A percentile compares a stretch with the other conserved stretches of the same genome.
These are phyloP conservation scores for Scutellaria baicalensis DNA, from an alignment of 257 asterid species.

Conservation along the genomic window DNA sequence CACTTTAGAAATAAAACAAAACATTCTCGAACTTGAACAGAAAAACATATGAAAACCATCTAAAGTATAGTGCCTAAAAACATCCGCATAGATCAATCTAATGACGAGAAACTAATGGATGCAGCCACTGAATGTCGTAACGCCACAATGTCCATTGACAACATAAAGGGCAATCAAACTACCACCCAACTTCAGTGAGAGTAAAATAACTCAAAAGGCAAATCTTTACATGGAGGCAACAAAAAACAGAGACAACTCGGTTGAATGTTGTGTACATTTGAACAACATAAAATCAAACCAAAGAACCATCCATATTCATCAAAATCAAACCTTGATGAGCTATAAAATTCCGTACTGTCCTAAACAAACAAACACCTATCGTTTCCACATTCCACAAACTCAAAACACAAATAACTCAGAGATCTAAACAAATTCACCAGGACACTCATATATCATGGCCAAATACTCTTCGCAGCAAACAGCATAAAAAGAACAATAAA, in stretches of 20 bases:
- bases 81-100: neutral
- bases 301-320: neutral
- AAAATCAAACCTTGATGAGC: neutral
- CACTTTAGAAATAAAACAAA: neutral
- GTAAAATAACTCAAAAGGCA: neutral
- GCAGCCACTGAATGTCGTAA: neutral
- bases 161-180: neutral
- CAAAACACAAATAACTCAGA: neutral
- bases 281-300: neutral
- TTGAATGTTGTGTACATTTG: neutral
- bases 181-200: neutral
- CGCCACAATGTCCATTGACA: neutral
- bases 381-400: neutral
- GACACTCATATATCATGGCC: neutral
- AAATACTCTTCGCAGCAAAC: neutral
- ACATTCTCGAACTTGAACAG: neutral
- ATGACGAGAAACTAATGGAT: neutral
- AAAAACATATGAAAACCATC: neutral
- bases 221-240: neutral
- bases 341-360: neutral
- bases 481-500: too few species aligned
- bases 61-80: neutral
- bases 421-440: conserved; percentile 6
- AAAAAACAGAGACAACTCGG: neutral
- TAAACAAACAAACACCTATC: neutral